These are phyloP conservation scores for Jatropha multifida DNA, from an alignment of 441 rosid genomes.

Conservation along the genomic window DNA sequence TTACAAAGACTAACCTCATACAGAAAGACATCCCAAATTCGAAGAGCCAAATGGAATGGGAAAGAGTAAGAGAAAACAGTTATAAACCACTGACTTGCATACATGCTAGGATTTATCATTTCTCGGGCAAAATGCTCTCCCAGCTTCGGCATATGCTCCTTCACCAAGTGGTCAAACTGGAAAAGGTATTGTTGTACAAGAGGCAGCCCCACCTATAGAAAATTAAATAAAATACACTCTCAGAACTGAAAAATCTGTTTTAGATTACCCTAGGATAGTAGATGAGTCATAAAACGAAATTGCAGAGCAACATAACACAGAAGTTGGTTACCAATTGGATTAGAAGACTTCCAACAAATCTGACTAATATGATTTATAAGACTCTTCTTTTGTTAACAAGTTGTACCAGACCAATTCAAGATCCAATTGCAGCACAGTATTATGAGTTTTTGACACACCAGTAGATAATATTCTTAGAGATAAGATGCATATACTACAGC, in stretches of 20 bases:
- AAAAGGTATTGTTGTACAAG: conserved; percentile 87
- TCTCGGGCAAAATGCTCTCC: conserved; percentile 84
- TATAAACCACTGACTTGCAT: conserved; percentile 98
- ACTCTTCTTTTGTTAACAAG: neutral
- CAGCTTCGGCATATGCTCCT: conserved; percentile 79
- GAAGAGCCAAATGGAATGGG: conserved; percentile 84
- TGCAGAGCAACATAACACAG: neutral
- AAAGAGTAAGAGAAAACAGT: conserved; percentile 89
- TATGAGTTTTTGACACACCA: neutral
- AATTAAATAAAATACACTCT: neutral
- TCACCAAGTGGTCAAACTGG: conserved; percentile 75
- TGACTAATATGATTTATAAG: neutral
- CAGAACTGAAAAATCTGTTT: neutral
- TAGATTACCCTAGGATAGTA: neutral
- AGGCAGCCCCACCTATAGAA: conserved; percentile 79
- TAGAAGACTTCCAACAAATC: neutral
- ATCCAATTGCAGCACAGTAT: neutral
- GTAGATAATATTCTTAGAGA: neutral
- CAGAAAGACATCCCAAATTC: conserved; percentile 97
- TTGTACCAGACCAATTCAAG: neutral
- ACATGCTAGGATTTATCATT: conserved; percentile 99
- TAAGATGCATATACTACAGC: neutral
- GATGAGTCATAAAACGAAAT: neutral
- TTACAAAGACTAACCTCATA: conserved; percentile 55
- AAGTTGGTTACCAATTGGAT: neutral